These are phyloP conservation scores for Termitomyces sp. DNA, from an alignment of 768 basidiomycete species.

Conservation along the genomic window DNA sequence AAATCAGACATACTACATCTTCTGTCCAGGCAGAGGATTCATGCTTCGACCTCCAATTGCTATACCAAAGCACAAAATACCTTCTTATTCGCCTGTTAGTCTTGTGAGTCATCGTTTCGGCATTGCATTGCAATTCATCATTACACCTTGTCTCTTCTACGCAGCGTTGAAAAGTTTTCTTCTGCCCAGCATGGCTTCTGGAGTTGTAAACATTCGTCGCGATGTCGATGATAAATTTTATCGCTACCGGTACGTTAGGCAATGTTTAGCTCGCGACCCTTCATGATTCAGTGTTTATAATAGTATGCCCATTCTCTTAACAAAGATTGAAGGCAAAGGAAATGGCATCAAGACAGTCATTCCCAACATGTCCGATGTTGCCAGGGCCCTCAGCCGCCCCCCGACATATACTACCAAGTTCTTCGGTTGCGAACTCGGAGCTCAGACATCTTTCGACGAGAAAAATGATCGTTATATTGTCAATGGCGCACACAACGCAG, in stretches of 20 bases:
- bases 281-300: background rate
- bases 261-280: background rate
- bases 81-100: constrained; percentile 45
- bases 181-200: constrained; percentile 79
- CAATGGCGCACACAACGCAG: constrained; percentile 92
- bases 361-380: constrained; percentile 98
- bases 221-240: constrained; percentile 98
- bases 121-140: background rate
- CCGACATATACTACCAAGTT: constrained; percentile 98
- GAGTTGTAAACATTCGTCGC: constrained; percentile 88
- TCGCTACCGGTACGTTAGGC: constrained; percentile 69
- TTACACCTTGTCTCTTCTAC: background rate
- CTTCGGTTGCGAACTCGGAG: constrained; percentile 98
- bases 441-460: constrained; percentile 94
- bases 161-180: constrained; percentile 51
- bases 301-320: constrained; percentile 92
- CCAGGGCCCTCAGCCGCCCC: constrained; percentile 90
- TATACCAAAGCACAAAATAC: constrained; percentile 63
- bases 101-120: constrained; percentile 33
- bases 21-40: constrained; percentile 80
- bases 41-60: constrained; percentile 88
- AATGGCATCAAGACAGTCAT: constrained; percentile 99
- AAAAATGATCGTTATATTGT: constrained; percentile 98
- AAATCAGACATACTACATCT: constrained; percentile 37
- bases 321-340: constrained; percentile 98